Percentiles rank a stretch among this genome's conserved stretches.
phyloP scores from a whole-genome alignment of 2,329 filamentous ascomycete species.

The Ophiostoma quercus region DNA sequence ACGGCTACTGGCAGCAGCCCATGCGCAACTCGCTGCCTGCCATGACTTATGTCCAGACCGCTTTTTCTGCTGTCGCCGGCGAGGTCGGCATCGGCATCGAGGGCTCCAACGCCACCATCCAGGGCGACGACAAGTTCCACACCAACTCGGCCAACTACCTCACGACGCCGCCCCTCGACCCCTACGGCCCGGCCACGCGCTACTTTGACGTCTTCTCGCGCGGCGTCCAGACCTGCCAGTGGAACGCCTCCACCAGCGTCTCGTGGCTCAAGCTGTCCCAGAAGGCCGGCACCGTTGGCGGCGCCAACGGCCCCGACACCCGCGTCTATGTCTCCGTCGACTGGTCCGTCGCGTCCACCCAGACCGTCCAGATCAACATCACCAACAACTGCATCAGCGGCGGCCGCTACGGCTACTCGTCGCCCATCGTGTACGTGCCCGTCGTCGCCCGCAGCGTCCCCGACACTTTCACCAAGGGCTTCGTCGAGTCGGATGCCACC shows the following conservation, averaged over 20 bases:
- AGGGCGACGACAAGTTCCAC: constrained; percentile 62
- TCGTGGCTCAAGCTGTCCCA: constrained; percentile 50
- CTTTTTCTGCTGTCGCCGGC: constrained; percentile 56
- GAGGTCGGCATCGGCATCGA: constrained; percentile 60
- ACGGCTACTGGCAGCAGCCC: constrained; percentile 62
- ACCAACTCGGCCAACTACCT: constrained; percentile 49
- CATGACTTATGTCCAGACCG: constrained; percentile 54
- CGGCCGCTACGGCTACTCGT: constrained; percentile 39
- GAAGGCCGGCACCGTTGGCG: constrained; percentile 45
- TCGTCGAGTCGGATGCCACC: constrained; percentile 57
- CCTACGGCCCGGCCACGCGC: constrained; percentile 50
- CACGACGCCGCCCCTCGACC: constrained; percentile 50
- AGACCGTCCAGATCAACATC: constrained; percentile 49
- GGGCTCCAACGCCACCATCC: constrained; percentile 60
- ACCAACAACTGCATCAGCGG: constrained; percentile 43
- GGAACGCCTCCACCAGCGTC: constrained; percentile 45
- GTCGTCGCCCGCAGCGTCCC: constrained; percentile 48
- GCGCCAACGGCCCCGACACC: constrained; percentile 42
- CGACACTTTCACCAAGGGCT: constrained; percentile 50
- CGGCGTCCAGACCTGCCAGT: constrained; percentile 49
- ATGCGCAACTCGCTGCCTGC: constrained; percentile 63
- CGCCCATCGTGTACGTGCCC: constrained; percentile 50
- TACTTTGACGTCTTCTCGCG: constrained; percentile 62
- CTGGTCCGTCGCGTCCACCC: constrained; percentile 44
- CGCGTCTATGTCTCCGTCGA: constrained; percentile 53